These are phyloP conservation scores for Venturia carpophila DNA, from an alignment of 2,329 filamentous ascomycete genomes.

Conservation along the genomic window DNA sequence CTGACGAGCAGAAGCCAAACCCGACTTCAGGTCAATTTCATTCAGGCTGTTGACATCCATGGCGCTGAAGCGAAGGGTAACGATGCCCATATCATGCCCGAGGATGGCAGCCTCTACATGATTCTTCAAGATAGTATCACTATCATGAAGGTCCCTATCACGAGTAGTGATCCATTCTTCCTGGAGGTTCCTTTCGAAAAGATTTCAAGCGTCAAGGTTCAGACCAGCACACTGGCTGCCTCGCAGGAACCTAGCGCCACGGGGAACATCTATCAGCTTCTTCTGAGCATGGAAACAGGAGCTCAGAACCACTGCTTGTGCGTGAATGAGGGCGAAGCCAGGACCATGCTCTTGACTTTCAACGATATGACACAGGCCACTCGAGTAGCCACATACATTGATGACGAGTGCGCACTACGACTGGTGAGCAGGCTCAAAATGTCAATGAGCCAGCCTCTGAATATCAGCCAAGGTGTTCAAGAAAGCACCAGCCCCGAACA, in stretches of 20 bases:
- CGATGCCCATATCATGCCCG: not conserved
- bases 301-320: not conserved
- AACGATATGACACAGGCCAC: not conserved
- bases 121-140: constrained; percentile 4
- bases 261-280: constrained; percentile 1
- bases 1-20: constrained; percentile 2
- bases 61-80: not conserved
- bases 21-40: constrained; percentile 2
- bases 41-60: constrained; percentile 1
- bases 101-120: constrained; percentile 2
- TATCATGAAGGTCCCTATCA: not conserved
- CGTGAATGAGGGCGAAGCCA: not conserved
- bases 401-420: not conserved
- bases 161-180: not conserved
- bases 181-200: constrained; percentile 1
- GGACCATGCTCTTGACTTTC: constrained; percentile 10
- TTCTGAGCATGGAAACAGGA: constrained; percentile 6
- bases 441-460: constrained; percentile 6
- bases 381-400: not conserved
- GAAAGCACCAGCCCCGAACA: not conserved
- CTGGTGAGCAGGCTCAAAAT: not conserved
- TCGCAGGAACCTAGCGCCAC: constrained; percentile 3
- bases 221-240: not conserved
- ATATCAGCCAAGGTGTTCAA: not conserved
- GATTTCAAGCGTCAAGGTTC: not conserved